Base-by-base conservation (phyloP, 257 asterid genomes). In the Nicotiana benthamiana region DNA sequence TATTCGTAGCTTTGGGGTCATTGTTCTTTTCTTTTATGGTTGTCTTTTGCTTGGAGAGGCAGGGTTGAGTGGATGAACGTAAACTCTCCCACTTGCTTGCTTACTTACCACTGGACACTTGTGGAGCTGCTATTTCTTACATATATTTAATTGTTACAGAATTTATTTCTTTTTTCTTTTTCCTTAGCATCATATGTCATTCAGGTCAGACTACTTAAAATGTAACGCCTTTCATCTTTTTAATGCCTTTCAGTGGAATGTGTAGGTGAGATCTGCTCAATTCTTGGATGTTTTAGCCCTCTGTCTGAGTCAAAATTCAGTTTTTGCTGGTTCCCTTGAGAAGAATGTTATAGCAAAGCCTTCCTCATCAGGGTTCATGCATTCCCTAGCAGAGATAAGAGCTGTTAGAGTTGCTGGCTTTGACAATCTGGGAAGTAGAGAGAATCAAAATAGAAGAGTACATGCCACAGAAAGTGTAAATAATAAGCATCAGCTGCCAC, bases 271-370 rank as follows among this genome's bases (percentile, higher is more conserved):
- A 24, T 89, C 92, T 86, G 93, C 96, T 84, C 89, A 87, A 65
- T 91, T 96, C 90, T 87, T 96, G 97, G 99, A 94, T 84, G 90
- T 88, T 63, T 92, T 96, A 81, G 85, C 97, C 79, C 88, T 94
- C 75, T 96, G 99, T 86, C 85, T 96, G 85, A 91, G 95, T 87
- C 99, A 92, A 87, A 94, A 90, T 87, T 92, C 98, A 48, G 85
- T 86, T 36, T 92, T 87, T 91, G 87, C 97, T 54, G 97, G 99
- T 83, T 90, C 97, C 20, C 97, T 96, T 72, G 91, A 91, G 86
- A 90, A 91, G 87, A 90, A 89, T 87, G 89, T 87, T 43, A 79
- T 85, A 79, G 77, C 86, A 84, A 90, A 85, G 88, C 83, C 89
- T 75, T 89, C 92, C 54, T 86, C 93, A 43, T 79, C 97, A 9